Conservation (phyloP, 305 asterid genomes). For the Petunia hybrid region DNA sequence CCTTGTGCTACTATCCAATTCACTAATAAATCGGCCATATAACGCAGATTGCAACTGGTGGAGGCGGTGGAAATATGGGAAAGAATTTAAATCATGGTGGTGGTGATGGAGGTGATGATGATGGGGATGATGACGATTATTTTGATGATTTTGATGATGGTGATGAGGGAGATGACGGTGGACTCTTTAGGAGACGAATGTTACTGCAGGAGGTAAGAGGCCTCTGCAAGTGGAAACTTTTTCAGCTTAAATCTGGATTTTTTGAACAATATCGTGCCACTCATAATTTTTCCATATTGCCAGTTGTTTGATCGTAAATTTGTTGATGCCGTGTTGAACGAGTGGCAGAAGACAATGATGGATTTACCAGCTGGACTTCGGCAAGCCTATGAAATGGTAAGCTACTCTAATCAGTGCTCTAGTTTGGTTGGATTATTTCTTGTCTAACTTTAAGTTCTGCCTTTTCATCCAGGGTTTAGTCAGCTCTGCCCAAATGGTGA, state of each 20-base stretch:
- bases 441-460: slow-evolving; percentile 34
- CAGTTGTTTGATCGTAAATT: slow-evolving; percentile 95
- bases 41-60: slow-evolving; percentile 82
- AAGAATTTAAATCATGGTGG: slow-evolving; percentile 94
- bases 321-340: slow-evolving; percentile 92
- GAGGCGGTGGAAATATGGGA: slow-evolving; percentile 95
- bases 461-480: slow-evolving; percentile 78
- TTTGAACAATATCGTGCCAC: slow-evolving; percentile 7
- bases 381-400: slow-evolving; percentile 98
- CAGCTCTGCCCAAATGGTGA: slow-evolving; percentile 97
- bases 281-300: slow-evolving; percentile 27
- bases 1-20: slow-evolving; percentile 19
- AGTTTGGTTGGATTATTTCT: slow-evolving; percentile 35
- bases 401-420: slow-evolving; percentile 28
- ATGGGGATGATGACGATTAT: slow-evolving; percentile 98
- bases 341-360: slow-evolving; percentile 98
- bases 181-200: slow-evolving; percentile 88
- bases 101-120: slow-evolving; percentile 98
- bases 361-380: slow-evolving; percentile 98
- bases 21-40: slow-evolving; percentile 32
- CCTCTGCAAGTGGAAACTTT: neutral
- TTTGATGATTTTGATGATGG: slow-evolving; percentile 96
- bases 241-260: slow-evolving; percentile 12
- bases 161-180: slow-evolving; percentile 99
- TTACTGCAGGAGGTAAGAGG: slow-evolving; percentile 80